phyloP scores from a whole-genome alignment of 2,329 filamentous ascomycete species.

The Xylaria arbuscula region DNA sequence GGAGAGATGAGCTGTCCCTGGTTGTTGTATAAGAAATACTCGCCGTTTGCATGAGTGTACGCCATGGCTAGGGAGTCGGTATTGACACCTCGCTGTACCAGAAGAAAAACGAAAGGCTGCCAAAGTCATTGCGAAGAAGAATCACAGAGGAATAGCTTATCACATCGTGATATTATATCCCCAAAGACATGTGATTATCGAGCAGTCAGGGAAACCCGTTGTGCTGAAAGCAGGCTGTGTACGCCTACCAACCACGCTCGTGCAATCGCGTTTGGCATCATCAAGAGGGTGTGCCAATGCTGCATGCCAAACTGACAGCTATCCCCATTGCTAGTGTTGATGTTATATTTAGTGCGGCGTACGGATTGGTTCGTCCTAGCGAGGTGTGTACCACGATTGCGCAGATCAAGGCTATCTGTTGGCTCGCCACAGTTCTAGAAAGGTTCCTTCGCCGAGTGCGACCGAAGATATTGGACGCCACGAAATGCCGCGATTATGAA shows the following conservation, averaged over 20 bases:
- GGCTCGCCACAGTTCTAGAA: slow-evolving; percentile 2
- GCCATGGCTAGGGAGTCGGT: slow-evolving; percentile 13
- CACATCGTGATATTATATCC: not conserved
- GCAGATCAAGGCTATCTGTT: not conserved
- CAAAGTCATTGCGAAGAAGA: not conserved
- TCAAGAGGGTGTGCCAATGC: slow-evolving; percentile 12
- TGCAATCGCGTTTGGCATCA: slow-evolving; percentile 6
- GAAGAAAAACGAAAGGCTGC: not conserved
- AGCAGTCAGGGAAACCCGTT: not conserved
- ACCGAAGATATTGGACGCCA: slow-evolving; percentile 18
- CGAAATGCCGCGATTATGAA: not conserved
- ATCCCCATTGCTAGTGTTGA: not conserved
- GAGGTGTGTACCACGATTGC: slow-evolving; percentile 1
- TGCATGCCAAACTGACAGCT: slow-evolving; percentile 7
- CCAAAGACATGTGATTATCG: not conserved
- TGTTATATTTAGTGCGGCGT: slow-evolving; percentile 11
- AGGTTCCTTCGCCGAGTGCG: slow-evolving; percentile 11
- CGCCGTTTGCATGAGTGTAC: slow-evolving; percentile 11
- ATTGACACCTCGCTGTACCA: not conserved
- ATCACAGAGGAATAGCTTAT: not conserved
- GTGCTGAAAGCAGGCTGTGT: slow-evolving; percentile 9
- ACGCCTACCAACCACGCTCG: slow-evolving; percentile 9
- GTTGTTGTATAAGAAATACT: slow-evolving; percentile 26
- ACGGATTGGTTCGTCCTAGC: not conserved
- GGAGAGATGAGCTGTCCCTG: slow-evolving; percentile 27